A percentile compares a stretch with the other conserved stretches of the same genome.
Conservation (phyloP, 2,329 filamentous ascomycete genomes). For the Fusarium buxicola region DNA sequence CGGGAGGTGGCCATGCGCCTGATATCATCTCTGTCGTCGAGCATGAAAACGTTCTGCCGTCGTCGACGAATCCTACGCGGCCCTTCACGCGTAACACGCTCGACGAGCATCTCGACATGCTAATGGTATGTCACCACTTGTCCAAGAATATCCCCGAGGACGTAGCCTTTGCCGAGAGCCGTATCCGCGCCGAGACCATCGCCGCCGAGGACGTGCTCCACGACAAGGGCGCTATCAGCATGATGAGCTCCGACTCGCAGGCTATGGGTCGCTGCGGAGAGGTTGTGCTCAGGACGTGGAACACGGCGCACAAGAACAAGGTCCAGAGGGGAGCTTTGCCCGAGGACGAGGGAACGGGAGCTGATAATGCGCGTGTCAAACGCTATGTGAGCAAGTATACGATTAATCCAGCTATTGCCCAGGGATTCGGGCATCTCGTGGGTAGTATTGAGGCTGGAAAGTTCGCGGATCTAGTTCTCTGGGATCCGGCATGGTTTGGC, state of each 20-base stretch:
- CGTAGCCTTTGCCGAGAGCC: conserved; percentile 92
- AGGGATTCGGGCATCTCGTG: conserved; percentile 89
- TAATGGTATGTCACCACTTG: conserved; percentile 97
- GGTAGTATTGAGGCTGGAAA: conserved; percentile 91
- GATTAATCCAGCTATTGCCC: conserved; percentile 90
- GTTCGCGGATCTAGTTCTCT: conserved; percentile 88
- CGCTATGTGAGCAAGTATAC: conserved; percentile 96
- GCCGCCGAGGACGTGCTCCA: conserved; percentile 96
- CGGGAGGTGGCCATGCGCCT: conserved; percentile 92
- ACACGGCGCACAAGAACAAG: conserved; percentile 98
- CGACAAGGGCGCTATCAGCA: conserved; percentile 93
- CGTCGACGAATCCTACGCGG: conserved; percentile 90
- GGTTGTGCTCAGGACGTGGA: conserved; percentile 93
- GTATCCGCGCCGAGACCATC: conserved; percentile 95
- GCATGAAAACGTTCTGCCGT: conserved; percentile 87
- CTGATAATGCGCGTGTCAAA: conserved; percentile 93
- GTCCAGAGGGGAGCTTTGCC: conserved; percentile 79
- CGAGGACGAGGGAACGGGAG: conserved; percentile 82
- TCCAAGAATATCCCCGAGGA: conserved; percentile 95
- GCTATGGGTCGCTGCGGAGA: conserved; percentile 98
- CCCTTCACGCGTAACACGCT: conserved; percentile 93
- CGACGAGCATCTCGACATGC: conserved; percentile 97
- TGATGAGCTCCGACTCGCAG: conserved; percentile 97
- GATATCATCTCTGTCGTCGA: conserved; percentile 97
- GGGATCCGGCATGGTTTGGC: conserved; percentile 87